phyloP scores from a whole-genome alignment of 2,329 filamentous ascomycete genomes.

The Endocalyx cinctus region DNA sequence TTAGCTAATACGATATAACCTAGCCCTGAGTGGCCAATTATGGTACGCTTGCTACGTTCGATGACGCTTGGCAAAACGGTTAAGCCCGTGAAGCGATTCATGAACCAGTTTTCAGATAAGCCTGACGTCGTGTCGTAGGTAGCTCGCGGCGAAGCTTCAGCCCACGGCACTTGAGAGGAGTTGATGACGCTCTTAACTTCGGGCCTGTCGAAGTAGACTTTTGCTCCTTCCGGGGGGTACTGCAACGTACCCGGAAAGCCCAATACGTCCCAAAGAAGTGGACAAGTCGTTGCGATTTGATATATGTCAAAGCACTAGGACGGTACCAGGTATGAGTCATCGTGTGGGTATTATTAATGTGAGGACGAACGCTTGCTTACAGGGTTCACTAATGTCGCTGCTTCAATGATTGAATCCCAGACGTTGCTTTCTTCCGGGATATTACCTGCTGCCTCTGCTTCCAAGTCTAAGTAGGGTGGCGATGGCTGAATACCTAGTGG shows the following conservation, averaged over 20 bases:
- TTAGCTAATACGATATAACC: constrained; percentile 66
- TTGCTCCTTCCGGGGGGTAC: constrained; percentile 59
- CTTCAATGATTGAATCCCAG: no score
- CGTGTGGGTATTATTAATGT: no score
- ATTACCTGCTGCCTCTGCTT: no score
- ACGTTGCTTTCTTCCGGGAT: no score
- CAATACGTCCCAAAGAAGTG: constrained; percentile 57
- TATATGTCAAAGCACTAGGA: constrained; percentile 70
- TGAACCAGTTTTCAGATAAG: no score
- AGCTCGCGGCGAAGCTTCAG: constrained; percentile 14
- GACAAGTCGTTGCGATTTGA: constrained; percentile 62
- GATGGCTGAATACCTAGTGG: constrained; percentile 52
- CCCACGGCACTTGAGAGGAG: constrained; percentile 42
- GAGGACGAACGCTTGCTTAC: no score
- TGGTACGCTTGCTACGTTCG: constrained; percentile 65
- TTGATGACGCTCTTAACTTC: constrained; percentile 68
- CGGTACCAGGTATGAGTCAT: no score
- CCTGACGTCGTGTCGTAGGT: constrained; percentile 50
- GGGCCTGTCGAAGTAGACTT: constrained; percentile 65
- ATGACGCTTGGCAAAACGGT: constrained; percentile 65
- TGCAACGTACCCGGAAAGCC: constrained; percentile 54
- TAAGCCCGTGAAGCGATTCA: constrained; percentile 49
- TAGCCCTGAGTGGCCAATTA: constrained; percentile 67
- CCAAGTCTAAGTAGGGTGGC: no score
- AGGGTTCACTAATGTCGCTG: no score